Evolutionary conservation across 257 asterid species (phyloP), one percentile per base, ranked within the genome.

Genomic region (Buddleja alternifolia): DNA sequence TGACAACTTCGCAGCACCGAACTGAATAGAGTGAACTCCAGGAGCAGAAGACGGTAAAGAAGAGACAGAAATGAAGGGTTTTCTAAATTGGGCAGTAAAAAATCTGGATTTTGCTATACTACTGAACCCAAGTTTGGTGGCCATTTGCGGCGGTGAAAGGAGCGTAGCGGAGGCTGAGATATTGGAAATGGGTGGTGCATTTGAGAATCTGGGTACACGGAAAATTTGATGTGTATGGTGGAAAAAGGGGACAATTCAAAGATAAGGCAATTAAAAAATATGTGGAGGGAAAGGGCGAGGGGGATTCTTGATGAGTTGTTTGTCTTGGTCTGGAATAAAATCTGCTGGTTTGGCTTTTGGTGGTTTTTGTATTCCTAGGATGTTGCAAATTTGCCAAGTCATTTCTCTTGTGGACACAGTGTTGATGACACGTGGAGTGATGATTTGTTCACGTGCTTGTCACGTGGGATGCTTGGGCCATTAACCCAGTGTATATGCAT

Each of bases 231-330:
- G 77, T 63, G 57, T 54, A 77, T 67, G 73, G 70, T 45, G 61
- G 80, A 61, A 70, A 54, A 40, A 36, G 14, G 67, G 54, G 78
- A 64, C 63, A 57, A 25, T 51, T 58, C 58, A 63, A 81, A 86
- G 96, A 90, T 88, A 88, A 90, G 96, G 90, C 45, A 52, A 46
- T 15, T 59, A 71, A 36, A 45, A 78, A 83, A 47, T 78, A 75
- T 80, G 97, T 88, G 95, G 97, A 86, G 86, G 88, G 63, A 82
- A 84, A 80, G 42, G 19, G 19, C 67, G 69, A 63, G 65, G 29
- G 12, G 29, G 34, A 37, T 42, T 53, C 54, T 60, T 60, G 51
- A 40, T 70, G 71, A 54, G 32, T 71, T 56, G 51, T 16, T 37
- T 51, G 17, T 41, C 36, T 57, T 55, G 57, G 41, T 25, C 42